phyloP scores from a whole-genome alignment of 805 yeast genomes.

The Wickerhamiella sorbophila region DNA sequence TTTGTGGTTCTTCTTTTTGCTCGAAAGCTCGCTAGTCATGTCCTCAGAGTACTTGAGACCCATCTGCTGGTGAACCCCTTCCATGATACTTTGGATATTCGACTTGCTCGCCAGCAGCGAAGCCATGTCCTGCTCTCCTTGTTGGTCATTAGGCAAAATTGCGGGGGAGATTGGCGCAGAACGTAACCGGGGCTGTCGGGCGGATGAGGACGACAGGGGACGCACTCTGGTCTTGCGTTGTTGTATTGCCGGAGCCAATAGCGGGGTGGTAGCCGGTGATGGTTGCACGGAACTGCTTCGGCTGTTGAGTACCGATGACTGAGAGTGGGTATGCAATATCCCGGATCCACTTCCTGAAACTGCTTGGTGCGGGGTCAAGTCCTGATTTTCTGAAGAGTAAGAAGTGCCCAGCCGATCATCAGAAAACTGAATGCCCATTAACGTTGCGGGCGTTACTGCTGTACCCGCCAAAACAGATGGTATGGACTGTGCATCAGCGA shows the following conservation, averaged over 20 bases:
- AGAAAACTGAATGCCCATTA: background rate
- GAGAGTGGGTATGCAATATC: background rate
- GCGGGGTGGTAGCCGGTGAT: background rate
- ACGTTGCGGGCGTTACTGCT: slow-evolving; percentile 1
- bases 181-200: background rate
- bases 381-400: background rate
- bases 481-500: background rate
- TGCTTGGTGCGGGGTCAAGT: background rate
- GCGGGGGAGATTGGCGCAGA: slow-evolving; percentile 2
- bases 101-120: slow-evolving; percentile 26
- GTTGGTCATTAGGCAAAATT: background rate
- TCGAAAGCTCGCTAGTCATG: slow-evolving; percentile 25
- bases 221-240: slow-evolving; percentile 1
- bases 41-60: slow-evolving; percentile 31
- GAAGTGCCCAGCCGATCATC: background rate
- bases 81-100: slow-evolving; percentile 31
- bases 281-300: background rate
- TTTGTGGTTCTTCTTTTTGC: slow-evolving; percentile 64
- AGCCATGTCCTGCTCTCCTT: slow-evolving; percentile 1
- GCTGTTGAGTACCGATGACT: background rate
- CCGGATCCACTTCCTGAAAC: background rate
- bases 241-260: background rate
- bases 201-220: background rate
- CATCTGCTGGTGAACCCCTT: slow-evolving; percentile 30
- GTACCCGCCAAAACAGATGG: background rate